Evolutionary conservation across 2,329 filamentous ascomycete genomes (phyloP).

Genomic region (Pseudocercospora cruenta): DNA sequence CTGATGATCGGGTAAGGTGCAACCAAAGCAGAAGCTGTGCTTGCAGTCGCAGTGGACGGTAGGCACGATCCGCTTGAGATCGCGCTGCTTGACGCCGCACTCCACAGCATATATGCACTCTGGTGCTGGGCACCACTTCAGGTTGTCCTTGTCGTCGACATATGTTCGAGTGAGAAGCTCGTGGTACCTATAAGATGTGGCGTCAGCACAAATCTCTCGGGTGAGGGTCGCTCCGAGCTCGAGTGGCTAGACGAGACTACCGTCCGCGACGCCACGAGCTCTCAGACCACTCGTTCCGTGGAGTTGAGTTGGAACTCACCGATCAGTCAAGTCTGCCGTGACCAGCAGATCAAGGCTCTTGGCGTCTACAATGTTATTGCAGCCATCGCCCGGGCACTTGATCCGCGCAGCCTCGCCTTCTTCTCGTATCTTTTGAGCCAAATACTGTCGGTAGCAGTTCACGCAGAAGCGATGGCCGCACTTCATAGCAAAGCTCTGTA

Average conservation of each 20-base stretch:
- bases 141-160: conserved; percentile 91
- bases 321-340: conserved; percentile 58
- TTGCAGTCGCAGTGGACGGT: conserved; percentile 85
- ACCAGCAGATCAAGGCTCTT: conserved; percentile 81
- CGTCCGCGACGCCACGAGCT: background rate
- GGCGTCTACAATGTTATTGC: conserved; percentile 87
- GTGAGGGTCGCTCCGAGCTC: background rate
- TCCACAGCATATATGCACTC: conserved; percentile 94
- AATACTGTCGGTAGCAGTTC: conserved; percentile 88
- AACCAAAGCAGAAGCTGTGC: conserved; percentile 93
- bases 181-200: conserved; percentile 60
- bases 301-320: conserved; percentile 36
- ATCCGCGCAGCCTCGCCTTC: conserved; percentile 95
- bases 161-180: conserved; percentile 89
- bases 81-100: conserved; percentile 84
- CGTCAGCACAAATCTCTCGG: background rate
- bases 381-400: conserved; percentile 86
- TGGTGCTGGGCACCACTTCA: conserved; percentile 98
- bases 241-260: background rate
- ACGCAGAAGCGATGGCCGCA: conserved; percentile 94
- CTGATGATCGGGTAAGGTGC: conserved; percentile 85
- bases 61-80: conserved; percentile 81
- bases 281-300: background rate
- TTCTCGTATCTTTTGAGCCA: conserved; percentile 89
- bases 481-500: conserved; percentile 89